phyloP scores from a whole-genome alignment of 2,329 filamentous ascomycete species.

The Aureobasidium sp. region DNA sequence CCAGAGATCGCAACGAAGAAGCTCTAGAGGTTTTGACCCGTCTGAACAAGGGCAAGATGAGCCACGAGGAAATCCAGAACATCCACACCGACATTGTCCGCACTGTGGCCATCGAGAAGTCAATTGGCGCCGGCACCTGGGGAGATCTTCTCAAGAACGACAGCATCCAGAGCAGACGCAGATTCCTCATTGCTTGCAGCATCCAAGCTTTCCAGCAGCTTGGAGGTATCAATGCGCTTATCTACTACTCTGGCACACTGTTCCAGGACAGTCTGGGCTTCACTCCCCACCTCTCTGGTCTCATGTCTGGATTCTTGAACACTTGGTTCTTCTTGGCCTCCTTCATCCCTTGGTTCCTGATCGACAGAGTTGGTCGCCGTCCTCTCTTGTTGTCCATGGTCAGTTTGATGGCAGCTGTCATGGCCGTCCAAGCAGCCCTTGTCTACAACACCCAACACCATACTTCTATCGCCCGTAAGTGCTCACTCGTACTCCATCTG shows the following conservation, averaged over 20 bases:
- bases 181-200: conserved; percentile 23
- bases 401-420: conserved; percentile 48
- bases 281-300: conserved; percentile 16
- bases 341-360: conserved; percentile 29
- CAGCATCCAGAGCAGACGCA: conserved; percentile 19
- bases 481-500: neutral
- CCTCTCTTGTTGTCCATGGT: conserved; percentile 45
- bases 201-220: conserved; percentile 23
- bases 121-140: conserved; percentile 29
- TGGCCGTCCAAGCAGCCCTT: conserved; percentile 49
- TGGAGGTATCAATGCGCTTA: conserved; percentile 23
- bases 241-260: conserved; percentile 23
- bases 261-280: conserved; percentile 22
- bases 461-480: conserved; percentile 18
- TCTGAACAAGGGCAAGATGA: conserved; percentile 21
- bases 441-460: conserved; percentile 26
- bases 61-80: conserved; percentile 17
- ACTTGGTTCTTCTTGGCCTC: conserved; percentile 33
- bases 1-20: conserved; percentile 47
- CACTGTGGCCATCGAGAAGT: conserved; percentile 19
- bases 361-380: conserved; percentile 50
- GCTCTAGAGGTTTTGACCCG: conserved; percentile 47
- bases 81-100: conserved; percentile 21
- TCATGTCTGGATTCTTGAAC: conserved; percentile 27
- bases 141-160: conserved; percentile 22